Conservation (phyloP, 495 filamentous ascomycete species). For the Schizothecium vesticola region DNA sequence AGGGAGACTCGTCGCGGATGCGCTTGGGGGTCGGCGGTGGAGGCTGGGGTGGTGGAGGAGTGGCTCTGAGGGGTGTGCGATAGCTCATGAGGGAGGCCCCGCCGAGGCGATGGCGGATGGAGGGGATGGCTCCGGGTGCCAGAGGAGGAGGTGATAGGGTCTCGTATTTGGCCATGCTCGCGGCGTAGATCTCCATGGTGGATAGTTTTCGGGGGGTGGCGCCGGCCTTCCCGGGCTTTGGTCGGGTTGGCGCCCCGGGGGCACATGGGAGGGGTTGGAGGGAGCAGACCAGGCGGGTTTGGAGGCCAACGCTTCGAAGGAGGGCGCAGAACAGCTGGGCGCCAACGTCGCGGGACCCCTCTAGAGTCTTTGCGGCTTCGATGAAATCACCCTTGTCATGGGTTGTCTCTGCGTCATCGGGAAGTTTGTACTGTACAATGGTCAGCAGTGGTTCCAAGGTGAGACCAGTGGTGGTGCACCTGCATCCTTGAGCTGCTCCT, state of each 20-base stretch:
- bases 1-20: conserved; percentile 56
- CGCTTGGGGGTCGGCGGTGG: conserved; percentile 28
- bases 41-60: conserved; percentile 21
- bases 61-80: conserved; percentile 25
- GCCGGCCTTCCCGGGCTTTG: conserved; percentile 41
- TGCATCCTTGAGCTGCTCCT: conserved; percentile 54
- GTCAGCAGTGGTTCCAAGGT: background rate
- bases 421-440: conserved; percentile 43
- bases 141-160: background rate
- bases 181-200: conserved; percentile 27
- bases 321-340: conserved; percentile 86
- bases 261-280: conserved; percentile 76
- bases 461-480: conserved; percentile 15
- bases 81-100: conserved; percentile 39
- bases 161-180: conserved; percentile 32
- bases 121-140: conserved; percentile 18
- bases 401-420: conserved; percentile 47
- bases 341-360: conserved; percentile 83
- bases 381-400: conserved; percentile 66
- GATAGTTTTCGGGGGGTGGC: conserved; percentile 17
- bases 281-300: conserved; percentile 88
- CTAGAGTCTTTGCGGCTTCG: conserved; percentile 55
- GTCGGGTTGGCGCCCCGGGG: conserved; percentile 43
- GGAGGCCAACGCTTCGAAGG: conserved; percentile 69
- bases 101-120: conserved; percentile 35